Evolutionary conservation across 2,329 filamentous ascomycete genomes (phyloP).

Genomic region (Hypoxylon rubiginosum): DNA sequence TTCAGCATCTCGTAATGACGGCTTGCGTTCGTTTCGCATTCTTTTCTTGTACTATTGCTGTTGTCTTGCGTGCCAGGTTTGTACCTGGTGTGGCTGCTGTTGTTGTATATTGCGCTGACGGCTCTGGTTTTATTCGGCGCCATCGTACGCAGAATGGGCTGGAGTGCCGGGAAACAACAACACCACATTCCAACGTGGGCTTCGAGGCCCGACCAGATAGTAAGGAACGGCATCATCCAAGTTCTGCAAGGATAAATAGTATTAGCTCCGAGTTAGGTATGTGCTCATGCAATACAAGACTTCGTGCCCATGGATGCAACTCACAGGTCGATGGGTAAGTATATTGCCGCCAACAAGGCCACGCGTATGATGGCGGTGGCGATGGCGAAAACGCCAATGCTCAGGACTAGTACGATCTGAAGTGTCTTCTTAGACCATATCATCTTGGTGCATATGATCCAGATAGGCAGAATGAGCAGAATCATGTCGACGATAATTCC

Average conservation of each 20-base stretch:
- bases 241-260: constrained; percentile 46
- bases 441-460: constrained; percentile 55
- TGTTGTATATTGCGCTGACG: constrained; percentile 20
- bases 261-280: constrained; percentile 12
- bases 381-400: constrained; percentile 55
- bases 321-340: constrained; percentile 52
- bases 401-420: constrained; percentile 55
- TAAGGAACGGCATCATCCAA: constrained; percentile 54
- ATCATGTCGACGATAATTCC: constrained; percentile 54
- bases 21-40: not conserved
- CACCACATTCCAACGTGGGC: constrained; percentile 60
- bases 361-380: constrained; percentile 57
- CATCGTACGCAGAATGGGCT: constrained; percentile 54
- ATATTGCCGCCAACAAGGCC: constrained; percentile 51
- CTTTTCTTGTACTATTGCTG: constrained; percentile 1
- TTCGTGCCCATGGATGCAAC: constrained; percentile 29
- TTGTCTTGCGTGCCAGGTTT: not conserved
- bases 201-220: constrained; percentile 58
- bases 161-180: constrained; percentile 57
- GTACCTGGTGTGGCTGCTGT: constrained; percentile 3
- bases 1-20: constrained; percentile 6
- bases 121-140: constrained; percentile 48
- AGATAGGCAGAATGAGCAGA: constrained; percentile 55
- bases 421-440: constrained; percentile 52
- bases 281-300: constrained; percentile 11